Conservation (phyloP, 2,329 filamentous ascomycete species). For the Sclerotinia trifoliorum region DNA sequence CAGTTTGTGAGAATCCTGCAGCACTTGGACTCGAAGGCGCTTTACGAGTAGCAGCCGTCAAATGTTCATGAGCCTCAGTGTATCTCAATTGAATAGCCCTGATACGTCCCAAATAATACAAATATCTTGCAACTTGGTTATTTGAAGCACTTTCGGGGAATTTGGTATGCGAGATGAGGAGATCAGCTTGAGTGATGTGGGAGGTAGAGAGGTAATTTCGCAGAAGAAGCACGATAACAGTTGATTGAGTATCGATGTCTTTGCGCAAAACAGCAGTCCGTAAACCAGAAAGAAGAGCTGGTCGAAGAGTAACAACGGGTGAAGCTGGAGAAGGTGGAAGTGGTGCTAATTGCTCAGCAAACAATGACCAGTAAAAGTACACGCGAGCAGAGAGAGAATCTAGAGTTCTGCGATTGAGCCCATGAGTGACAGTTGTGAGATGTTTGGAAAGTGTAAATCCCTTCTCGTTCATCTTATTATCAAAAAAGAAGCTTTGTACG, state of each 20-base stretch:
- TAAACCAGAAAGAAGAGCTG: slow-evolving; percentile 80
- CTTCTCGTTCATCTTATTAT: slow-evolving; percentile 75
- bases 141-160: slow-evolving; percentile 94
- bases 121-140: slow-evolving; percentile 95
- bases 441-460: slow-evolving; percentile 82
- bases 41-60: slow-evolving; percentile 91
- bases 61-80: slow-evolving; percentile 92
- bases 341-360: slow-evolving; percentile 86
- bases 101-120: slow-evolving; percentile 96
- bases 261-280: slow-evolving; percentile 95
- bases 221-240: slow-evolving; percentile 89
- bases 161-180: slow-evolving; percentile 91
- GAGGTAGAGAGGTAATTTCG: slow-evolving; percentile 95
- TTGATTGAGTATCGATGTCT: slow-evolving; percentile 95
- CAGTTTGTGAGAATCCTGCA: slow-evolving; percentile 91
- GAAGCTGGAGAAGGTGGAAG: slow-evolving; percentile 87
- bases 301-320: slow-evolving; percentile 81
- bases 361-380: slow-evolving; percentile 97
- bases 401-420: slow-evolving; percentile 87
- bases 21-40: slow-evolving; percentile 87
- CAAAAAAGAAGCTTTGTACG: slow-evolving; percentile 82
- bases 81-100: slow-evolving; percentile 95
- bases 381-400: slow-evolving; percentile 92
- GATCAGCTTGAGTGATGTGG: slow-evolving; percentile 94
- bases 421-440: slow-evolving; percentile 80